These are phyloP conservation scores for Trifolium fragiferum DNA, from an alignment of 306 rosid species.

Conservation along the genomic window DNA sequence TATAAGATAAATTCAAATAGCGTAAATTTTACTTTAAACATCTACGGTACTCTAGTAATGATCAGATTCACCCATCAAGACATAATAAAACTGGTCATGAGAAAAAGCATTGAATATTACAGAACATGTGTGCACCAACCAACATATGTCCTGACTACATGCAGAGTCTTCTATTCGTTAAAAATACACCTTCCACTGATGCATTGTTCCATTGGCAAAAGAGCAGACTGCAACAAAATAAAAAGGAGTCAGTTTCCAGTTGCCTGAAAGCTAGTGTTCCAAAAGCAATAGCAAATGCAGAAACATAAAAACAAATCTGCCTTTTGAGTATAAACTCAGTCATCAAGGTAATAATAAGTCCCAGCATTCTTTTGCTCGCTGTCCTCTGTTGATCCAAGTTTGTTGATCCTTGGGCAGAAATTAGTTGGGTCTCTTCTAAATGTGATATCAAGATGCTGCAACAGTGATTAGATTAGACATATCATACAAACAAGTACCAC, in stretches of 20 bases:
- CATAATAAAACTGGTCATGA: no score
- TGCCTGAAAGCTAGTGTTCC: no score
- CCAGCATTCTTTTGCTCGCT: background rate
- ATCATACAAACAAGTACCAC: background rate
- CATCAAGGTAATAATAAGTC: background rate
- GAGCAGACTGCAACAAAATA: no score
- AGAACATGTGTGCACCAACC: background rate
- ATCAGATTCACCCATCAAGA: no score
- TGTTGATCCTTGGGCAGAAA: background rate
- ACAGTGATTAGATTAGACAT: background rate
- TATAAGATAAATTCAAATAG: no score
- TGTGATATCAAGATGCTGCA: background rate
- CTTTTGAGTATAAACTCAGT: background rate
- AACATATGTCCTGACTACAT: background rate
- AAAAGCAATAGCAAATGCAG: background rate
- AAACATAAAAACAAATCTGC: background rate
- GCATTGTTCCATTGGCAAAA: no score
- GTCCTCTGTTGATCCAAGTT: background rate
- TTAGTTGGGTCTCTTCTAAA: background rate
- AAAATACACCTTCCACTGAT: no score
- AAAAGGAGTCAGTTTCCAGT: no score
- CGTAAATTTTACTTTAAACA: no score
- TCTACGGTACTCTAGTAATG: no score
- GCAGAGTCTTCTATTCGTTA: background rate
- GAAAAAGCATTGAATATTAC: no score